These are phyloP conservation scores for Nepenthes gracilis DNA, from an alignment of 148 eudicot genomes.

Conservation along the genomic window DNA sequence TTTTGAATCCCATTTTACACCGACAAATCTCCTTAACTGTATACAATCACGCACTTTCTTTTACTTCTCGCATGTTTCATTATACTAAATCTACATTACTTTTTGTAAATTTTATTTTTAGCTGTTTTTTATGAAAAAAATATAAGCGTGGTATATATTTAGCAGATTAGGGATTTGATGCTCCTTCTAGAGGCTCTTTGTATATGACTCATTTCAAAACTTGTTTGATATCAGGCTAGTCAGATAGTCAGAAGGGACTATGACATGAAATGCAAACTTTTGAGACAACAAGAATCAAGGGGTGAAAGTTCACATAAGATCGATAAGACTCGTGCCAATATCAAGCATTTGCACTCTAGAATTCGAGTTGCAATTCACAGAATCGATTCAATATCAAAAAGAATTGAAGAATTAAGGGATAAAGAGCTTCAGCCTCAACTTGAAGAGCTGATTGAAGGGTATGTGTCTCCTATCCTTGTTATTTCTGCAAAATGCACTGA, in stretches of 20 bases:
- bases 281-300: slow-evolving; percentile 68
- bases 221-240: slow-evolving; percentile 57
- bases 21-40: no score
- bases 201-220: neutral
- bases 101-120: no score
- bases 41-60: no score
- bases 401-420: slow-evolving; percentile 82
- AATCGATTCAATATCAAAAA: slow-evolving; percentile 77
- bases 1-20: no score
- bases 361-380: slow-evolving; percentile 86
- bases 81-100: no score
- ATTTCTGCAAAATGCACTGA: neutral
- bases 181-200: no score
- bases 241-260: slow-evolving; percentile 57
- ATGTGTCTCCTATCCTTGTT: slow-evolving; percentile 11
- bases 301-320: slow-evolving; percentile 38
- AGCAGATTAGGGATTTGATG: no score
- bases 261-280: slow-evolving; percentile 64
- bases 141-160: no score
- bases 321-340: slow-evolving; percentile 81
- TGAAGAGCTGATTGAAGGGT: slow-evolving; percentile 98
- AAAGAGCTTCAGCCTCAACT: slow-evolving; percentile 87
- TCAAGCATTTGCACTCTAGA: slow-evolving; percentile 87
- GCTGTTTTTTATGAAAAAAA: no score
- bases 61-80: no score